These are phyloP conservation scores for Flaveria linearis DNA, from an alignment of 129 eudicot species.

Conservation along the genomic window DNA sequence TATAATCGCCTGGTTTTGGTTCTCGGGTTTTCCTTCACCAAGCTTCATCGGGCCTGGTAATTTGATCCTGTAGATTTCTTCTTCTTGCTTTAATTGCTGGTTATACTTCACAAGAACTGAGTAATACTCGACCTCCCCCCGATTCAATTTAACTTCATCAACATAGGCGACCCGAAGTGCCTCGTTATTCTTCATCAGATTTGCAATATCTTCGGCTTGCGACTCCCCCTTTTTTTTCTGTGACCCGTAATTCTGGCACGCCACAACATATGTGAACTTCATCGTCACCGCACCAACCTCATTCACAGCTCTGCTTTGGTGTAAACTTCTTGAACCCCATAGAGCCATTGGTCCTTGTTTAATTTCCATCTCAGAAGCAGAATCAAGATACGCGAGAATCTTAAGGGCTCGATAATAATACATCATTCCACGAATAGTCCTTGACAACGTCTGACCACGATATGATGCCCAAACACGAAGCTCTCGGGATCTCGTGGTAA, in stretches of 20 bases:
- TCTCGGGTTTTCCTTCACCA: conserved; percentile 96
- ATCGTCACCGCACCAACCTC: conserved; percentile 71
- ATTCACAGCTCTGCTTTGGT: conserved; percentile 49
- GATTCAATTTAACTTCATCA: conserved; percentile 66
- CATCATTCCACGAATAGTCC: conserved; percentile 98
- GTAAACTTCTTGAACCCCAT: conserved; percentile 47
- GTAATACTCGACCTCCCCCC: conserved; percentile 66
- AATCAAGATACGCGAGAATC: conserved; percentile 80
- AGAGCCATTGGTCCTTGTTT: conserved; percentile 53
- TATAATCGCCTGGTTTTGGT: conserved; percentile 90
- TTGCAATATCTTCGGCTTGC: conserved; percentile 77
- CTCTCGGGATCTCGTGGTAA: conserved; percentile 58
- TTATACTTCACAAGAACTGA: conserved; percentile 88
- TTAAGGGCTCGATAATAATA: conserved; percentile 82
- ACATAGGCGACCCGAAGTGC: conserved; percentile 97
- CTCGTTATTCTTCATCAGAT: conserved; percentile 77
- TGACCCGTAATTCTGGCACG: conserved; percentile 86
- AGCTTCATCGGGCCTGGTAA: conserved; percentile 91
- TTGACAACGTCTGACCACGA: conserved; percentile 88
- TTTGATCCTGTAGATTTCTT: conserved; percentile 72
- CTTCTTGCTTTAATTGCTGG: conserved; percentile 61
- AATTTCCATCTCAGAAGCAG: conserved; percentile 83
- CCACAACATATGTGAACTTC: conserved; percentile 83
- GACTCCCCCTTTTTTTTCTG: conserved; percentile 67
- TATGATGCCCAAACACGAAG: conserved; percentile 90